Evolutionary conservation across 2,329 filamentous ascomycete genomes (phyloP).

Genomic region (Fusarium luffae): DNA sequence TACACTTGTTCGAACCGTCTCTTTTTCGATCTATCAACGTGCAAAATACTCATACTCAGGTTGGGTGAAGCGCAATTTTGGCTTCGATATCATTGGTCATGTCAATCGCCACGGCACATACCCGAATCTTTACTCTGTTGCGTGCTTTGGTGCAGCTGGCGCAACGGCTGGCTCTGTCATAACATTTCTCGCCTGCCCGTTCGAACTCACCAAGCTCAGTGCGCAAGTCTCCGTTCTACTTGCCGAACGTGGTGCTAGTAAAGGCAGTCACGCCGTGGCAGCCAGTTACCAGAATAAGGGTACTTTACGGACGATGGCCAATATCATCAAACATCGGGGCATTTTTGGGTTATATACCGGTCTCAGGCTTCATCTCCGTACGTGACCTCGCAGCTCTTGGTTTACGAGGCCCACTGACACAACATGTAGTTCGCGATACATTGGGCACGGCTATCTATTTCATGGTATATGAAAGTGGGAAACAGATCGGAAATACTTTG

Average conservation of each 20-base stretch:
- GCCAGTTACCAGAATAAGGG: constrained; percentile 82
- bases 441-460: constrained; percentile 88
- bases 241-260: constrained; percentile 58
- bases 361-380: constrained; percentile 81
- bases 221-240: constrained; percentile 86
- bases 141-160: constrained; percentile 81
- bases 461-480: constrained; percentile 87
- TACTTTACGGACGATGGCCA: constrained; percentile 79
- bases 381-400: constrained; percentile 48
- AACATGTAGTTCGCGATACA: constrained; percentile 76
- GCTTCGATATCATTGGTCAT: constrained; percentile 76
- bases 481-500: constrained; percentile 82
- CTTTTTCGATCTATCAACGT: constrained; percentile 82
- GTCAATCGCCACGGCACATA: constrained; percentile 77
- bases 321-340: constrained; percentile 80
- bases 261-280: constrained; percentile 68
- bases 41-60: constrained; percentile 79
- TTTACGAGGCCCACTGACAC: constrained; percentile 7
- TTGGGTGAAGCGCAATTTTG: constrained; percentile 74
- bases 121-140: constrained; percentile 77
- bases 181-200: constrained; percentile 84
- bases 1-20: constrained; percentile 80
- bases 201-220: constrained; percentile 89
- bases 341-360: constrained; percentile 81
- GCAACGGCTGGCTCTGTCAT: constrained; percentile 83